Evolutionary conservation across 2,329 filamentous ascomycete genomes (phyloP).

Genomic region (Phialophora tarda): DNA sequence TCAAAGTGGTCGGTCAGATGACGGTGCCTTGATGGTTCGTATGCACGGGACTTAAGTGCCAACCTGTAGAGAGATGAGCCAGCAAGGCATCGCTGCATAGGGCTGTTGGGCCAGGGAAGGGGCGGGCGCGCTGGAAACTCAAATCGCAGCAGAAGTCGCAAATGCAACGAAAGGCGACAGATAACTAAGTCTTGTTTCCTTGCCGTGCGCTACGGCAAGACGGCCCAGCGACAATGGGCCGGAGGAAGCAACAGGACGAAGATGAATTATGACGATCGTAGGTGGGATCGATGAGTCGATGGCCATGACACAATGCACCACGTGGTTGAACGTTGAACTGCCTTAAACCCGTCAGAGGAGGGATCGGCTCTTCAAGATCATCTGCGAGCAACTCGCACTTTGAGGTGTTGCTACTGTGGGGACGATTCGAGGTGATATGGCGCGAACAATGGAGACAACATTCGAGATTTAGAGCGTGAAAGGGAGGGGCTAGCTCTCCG

Average conservation of each 20-base stretch:
- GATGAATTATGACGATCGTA: neutral
- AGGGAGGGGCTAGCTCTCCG: too few relatives aligned
- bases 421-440: neutral
- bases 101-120: neutral
- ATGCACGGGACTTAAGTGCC: slow-evolving; percentile 9
- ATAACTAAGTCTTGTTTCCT: neutral
- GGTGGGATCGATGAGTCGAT: neutral
- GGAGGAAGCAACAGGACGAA: too few relatives aligned
- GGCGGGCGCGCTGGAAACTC: neutral
- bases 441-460: neutral
- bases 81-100: neutral
- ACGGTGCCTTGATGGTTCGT: neutral
- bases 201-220: neutral
- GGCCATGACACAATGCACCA: neutral
- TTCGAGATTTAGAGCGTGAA: too few relatives aligned
- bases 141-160: neutral
- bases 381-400: neutral
- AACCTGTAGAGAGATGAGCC: neutral
- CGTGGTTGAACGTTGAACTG: neutral
- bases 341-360: neutral
- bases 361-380: neutral
- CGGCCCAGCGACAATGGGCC: neutral
- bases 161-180: neutral
- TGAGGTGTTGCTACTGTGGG: neutral
- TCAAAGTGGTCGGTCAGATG: neutral